Evolutionary conservation across 805 yeast genomes (phyloP).

Genomic region (Limtongia smithiae): DNA sequence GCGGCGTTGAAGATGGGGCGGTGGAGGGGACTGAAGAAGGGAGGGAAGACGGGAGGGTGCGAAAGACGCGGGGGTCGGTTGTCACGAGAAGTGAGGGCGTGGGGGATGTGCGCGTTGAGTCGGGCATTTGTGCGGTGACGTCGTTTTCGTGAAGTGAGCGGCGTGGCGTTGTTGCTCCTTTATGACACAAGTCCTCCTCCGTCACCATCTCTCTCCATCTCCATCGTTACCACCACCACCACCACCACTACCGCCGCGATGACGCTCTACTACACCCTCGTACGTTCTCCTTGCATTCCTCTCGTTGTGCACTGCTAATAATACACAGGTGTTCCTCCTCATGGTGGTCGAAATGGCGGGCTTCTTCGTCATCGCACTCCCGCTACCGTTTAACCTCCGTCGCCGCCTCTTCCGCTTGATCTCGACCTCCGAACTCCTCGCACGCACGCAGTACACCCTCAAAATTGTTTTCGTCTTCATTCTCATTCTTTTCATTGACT

Average conservation of each 20-base stretch:
- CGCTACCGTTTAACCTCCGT: conserved; percentile 74
- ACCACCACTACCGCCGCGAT: conserved; percentile 29
- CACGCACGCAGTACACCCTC: conserved; percentile 69
- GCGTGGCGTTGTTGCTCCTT: no score
- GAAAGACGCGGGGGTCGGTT: neutral
- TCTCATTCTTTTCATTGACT: conserved; percentile 76
- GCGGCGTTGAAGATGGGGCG: no score
- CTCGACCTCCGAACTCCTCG: conserved; percentile 65
- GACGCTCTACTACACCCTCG: conserved; percentile 46
- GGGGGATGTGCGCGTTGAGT: neutral
- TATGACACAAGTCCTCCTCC: no score
- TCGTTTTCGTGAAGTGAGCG: neutral
- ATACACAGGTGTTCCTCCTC: conserved; percentile 60
- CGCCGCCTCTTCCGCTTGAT: conserved; percentile 61
- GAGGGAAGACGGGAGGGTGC: neutral
- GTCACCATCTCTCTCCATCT: no score
- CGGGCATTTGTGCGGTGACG: neutral
- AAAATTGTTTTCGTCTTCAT: conserved; percentile 83
- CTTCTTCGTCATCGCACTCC: conserved; percentile 77
- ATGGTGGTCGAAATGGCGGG: conserved; percentile 72
- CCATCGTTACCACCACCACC: neutral
- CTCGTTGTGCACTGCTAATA: neutral
- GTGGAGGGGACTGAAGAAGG: no score
- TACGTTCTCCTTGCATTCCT: conserved; percentile 24
- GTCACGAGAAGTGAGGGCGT: neutral